Evolutionary conservation across 2,329 filamentous ascomycete genomes (phyloP).

Genomic region (Bipolaris victoriae): DNA sequence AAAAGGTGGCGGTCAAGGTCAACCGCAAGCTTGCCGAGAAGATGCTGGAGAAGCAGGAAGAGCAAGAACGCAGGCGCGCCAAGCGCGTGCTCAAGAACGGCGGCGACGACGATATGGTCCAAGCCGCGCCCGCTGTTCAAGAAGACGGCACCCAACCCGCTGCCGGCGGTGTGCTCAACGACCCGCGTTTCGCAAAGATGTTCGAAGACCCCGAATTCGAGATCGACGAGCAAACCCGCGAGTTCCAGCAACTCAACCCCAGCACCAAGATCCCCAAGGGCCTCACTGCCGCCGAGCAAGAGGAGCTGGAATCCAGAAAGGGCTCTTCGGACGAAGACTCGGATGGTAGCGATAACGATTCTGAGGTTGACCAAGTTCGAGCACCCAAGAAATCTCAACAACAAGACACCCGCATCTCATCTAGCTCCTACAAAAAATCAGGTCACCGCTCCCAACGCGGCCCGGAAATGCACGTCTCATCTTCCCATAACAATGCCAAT

Average conservation of each 20-base stretch:
- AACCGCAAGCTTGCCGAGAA: conserved; percentile 76
- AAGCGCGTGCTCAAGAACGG: conserved; percentile 63
- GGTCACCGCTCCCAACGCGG: conserved; percentile 53
- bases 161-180: conserved; percentile 66
- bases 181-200: conserved; percentile 83
- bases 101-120: conserved; percentile 58
- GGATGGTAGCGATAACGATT: conserved; percentile 31
- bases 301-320: conserved; percentile 56
- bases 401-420: conserved; percentile 59
- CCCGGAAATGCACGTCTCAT: conserved; percentile 63
- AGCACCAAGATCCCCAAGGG: conserved; percentile 68
- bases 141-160: conserved; percentile 59
- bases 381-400: conserved; percentile 33
- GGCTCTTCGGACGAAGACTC: conserved; percentile 45
- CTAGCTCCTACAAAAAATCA: conserved; percentile 67
- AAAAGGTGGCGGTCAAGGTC: conserved; percentile 89
- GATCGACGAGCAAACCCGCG: conserved; percentile 85
- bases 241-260: conserved; percentile 89
- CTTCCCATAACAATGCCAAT: conserved; percentile 41
- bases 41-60: conserved; percentile 72
- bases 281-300: conserved; percentile 66
- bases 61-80: conserved; percentile 58
- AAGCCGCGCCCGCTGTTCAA: conserved; percentile 35
- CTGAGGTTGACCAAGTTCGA: conserved; percentile 3
- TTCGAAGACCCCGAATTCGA: conserved; percentile 94